phyloP scores from a whole-genome alignment of 2,329 filamentous ascomycete genomes.

The Claviceps fusiformis region DNA sequence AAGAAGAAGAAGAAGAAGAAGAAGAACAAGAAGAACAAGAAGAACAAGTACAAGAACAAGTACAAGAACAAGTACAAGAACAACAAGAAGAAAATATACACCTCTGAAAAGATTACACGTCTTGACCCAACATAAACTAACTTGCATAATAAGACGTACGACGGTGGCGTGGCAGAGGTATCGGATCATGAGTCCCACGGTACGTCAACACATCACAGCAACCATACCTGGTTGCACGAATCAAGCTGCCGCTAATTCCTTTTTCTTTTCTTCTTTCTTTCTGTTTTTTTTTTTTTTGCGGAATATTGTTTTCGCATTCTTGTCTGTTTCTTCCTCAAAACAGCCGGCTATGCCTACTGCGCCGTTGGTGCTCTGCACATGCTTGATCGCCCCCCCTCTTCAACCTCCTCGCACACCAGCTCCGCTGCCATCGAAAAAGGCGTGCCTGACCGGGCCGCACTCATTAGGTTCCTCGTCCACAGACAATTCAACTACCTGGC shows the following conservation, averaged over 20 bases:
- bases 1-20: background rate
- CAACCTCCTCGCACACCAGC: constrained; percentile 5
- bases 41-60: too few species aligned
- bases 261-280: background rate
- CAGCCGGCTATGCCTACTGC: constrained; percentile 85
- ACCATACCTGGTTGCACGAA: background rate
- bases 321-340: background rate
- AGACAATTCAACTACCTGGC: constrained; percentile 51
- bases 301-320: too few species aligned
- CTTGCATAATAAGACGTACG: constrained; percentile 48
- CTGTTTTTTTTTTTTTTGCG: background rate
- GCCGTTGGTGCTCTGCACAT: constrained; percentile 66
- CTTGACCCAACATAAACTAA: background rate
- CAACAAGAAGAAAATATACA: too few species aligned
- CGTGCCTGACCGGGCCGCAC: constrained; percentile 16
- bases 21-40: background rate
- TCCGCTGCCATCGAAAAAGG: constrained; percentile 22
- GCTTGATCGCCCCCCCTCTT: constrained; percentile 46
- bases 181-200: constrained; percentile 73
- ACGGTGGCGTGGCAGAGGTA: constrained; percentile 70
- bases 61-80: too few species aligned
- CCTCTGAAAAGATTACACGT: background rate
- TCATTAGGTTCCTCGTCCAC: constrained; percentile 44
- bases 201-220: constrained; percentile 23
- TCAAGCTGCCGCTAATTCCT: too few species aligned